Evolutionary conservation across 768 basidiomycete genomes (phyloP), one percentile per base, ranked within the genome.

Genomic region (Tylopilus plumbeoviolaceoides): DNA sequence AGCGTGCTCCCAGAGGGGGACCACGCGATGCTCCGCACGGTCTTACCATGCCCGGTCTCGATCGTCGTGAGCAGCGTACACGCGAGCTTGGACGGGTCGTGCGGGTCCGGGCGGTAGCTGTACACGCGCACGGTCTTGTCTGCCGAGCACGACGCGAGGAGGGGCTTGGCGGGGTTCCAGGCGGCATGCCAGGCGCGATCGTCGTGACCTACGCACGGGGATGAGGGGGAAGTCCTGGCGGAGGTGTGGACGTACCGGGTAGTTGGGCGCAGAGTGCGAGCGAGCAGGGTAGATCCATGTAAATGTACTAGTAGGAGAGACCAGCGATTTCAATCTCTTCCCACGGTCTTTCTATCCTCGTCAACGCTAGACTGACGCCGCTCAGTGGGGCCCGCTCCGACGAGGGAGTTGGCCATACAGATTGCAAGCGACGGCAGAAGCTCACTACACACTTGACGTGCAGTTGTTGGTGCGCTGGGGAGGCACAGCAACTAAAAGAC

Each of bases 71-170:
- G 63, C 47, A 81, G 74, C 7, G 75, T 69, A 68, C 91, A 70
- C 1, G 43, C 25, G 53, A 55, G 46, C 67, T 50, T 63, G 48
- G 69, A 59, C 7, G 65, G 45, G 47, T 70, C 62, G 28, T 62
- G 49, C 20, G 53, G 47, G 33, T 60, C 62, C 27, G 43, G 53
- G 25, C 64, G 59, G 73, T 95, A 98, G 23, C 74, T 74, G 67
- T 91, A 98, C 44, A 98, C 71, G 39, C 93, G 80, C 50, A 98
- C 87, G 2, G 91, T 83, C 70, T 92, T 97, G 72, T 99, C 97
- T 7, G 89, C 84, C 5, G 95, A 98, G 67, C 95, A 99, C 6
- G 94, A 94, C 0, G 95, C 93, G 14, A 99, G 73, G 18, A 95
- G 63, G 0, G 89, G 82, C 50, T 87, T 82, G 3, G 75, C 71